These are phyloP conservation scores for Penicillium parvum DNA, from an alignment of 495 filamentous ascomycete genomes.

Conservation along the genomic window DNA sequence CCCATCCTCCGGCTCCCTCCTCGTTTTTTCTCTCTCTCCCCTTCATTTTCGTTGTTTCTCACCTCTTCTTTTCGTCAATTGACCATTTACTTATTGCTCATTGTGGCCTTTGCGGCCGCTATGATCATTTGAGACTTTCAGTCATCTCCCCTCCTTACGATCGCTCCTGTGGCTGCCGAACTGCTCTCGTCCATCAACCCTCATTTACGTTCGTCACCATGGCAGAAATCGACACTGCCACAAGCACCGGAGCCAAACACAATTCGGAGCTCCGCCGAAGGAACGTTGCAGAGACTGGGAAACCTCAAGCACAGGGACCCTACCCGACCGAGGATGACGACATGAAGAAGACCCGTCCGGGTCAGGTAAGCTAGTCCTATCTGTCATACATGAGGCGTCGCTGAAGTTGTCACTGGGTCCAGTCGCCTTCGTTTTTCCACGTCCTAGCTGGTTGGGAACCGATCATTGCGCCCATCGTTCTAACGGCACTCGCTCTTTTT, in stretches of 20 bases:
- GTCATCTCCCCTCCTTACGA: conserved; percentile 5
- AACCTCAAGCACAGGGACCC: conserved; percentile 30
- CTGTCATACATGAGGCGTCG: background rate
- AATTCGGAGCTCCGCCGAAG: conserved; percentile 69
- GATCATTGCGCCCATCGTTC: conserved; percentile 79
- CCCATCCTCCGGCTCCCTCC: conserved; percentile 5
- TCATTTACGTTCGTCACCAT: conserved; percentile 16
- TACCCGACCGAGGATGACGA: conserved; percentile 43
- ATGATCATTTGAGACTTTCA: conserved; percentile 10
- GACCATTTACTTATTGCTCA: conserved; percentile 7
- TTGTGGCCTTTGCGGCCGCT: conserved; percentile 10
- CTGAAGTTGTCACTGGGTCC: too few species aligned
- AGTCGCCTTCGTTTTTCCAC: conserved; percentile 48
- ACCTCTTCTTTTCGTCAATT: conserved; percentile 1
- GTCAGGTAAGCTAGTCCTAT: conserved; percentile 22
- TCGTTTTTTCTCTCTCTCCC: conserved; percentile 8
- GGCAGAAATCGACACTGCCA: conserved; percentile 32
- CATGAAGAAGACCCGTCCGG: conserved; percentile 56
- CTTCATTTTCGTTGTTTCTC: conserved; percentile 6
- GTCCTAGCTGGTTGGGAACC: conserved; percentile 77
- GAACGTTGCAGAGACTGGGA: conserved; percentile 57
- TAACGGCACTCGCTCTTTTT: conserved; percentile 86
- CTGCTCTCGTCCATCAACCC: too few species aligned
- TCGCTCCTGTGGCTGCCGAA: too few species aligned
- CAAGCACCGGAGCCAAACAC: conserved; percentile 63